Percentiles rank a stretch among this genome's conserved stretches.
Conservation (phyloP, 148 eudicot genomes). For the Heliosperma pusillum region DNA sequence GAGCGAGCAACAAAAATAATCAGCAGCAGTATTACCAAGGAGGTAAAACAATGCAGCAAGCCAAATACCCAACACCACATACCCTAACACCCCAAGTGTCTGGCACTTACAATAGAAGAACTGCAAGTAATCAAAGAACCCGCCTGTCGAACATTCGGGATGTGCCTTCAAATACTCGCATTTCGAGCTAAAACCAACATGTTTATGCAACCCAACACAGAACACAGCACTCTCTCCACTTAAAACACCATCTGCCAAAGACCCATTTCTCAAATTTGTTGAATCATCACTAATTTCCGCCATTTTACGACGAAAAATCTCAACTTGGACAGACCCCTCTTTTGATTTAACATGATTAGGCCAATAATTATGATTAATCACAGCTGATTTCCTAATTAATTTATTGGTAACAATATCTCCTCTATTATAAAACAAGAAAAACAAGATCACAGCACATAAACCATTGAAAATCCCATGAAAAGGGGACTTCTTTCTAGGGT, state of each 20-base stretch:
- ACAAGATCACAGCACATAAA: slow-evolving; percentile 43
- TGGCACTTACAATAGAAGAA: slow-evolving; percentile 75
- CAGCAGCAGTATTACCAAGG: slow-evolving; percentile 92
- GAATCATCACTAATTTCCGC: slow-evolving; percentile 45
- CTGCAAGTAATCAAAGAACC: slow-evolving; percentile 68
- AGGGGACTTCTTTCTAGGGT: slow-evolving; percentile 28
- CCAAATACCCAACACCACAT: slow-evolving; percentile 63
- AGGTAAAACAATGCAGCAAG: slow-evolving; percentile 81
- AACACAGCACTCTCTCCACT: slow-evolving; percentile 32
- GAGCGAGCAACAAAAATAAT: slow-evolving; percentile 88
- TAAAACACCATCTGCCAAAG: slow-evolving; percentile 25
- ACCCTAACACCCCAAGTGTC: slow-evolving; percentile 46
- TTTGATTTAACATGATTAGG: slow-evolving; percentile 22
- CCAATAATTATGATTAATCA: slow-evolving; percentile 20
- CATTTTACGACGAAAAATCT: slow-evolving; percentile 39
- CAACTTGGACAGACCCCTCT: slow-evolving; percentile 19
- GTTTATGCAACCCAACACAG: slow-evolving; percentile 55
- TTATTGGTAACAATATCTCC: slow-evolving; percentile 42
- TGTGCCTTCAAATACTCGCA: slow-evolving; percentile 80
- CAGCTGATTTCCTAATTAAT: slow-evolving; percentile 31
- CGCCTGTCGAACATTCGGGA: slow-evolving; percentile 64
- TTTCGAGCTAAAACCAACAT: slow-evolving; percentile 40
- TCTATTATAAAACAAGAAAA: slow-evolving; percentile 55
- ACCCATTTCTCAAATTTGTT: slow-evolving; percentile 25
- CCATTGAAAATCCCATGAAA: slow-evolving; percentile 61